Evolutionary conservation across 805 yeast species (phyloP).

Genomic region (Barnettozyma salicaria): DNA sequence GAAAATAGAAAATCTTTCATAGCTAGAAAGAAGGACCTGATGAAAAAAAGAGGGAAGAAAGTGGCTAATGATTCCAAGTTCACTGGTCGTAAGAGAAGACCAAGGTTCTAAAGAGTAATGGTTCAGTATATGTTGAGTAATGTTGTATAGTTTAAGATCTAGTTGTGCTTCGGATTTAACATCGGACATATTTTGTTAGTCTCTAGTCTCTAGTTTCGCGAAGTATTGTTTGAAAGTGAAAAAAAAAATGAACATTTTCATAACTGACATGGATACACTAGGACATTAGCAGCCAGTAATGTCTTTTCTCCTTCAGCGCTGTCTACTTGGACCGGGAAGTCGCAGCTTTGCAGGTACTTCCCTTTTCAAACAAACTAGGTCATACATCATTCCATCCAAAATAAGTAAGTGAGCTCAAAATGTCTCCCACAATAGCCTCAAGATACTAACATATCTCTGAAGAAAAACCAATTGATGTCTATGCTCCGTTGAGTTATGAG

Average conservation of each 20-base stretch:
- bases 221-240: too few relatives aligned
- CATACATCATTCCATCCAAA: conserved; percentile 14
- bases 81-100: conserved; percentile 79
- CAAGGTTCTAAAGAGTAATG: conserved; percentile 41
- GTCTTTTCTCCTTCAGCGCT: conserved; percentile 7
- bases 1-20: conserved; percentile 81
- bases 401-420: conserved; percentile 10
- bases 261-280: too few relatives aligned
- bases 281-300: neutral
- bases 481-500: conserved; percentile 15
- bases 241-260: too few relatives aligned
- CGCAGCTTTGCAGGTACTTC: conserved; percentile 1
- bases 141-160: too few relatives aligned
- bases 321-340: neutral
- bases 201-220: too few relatives aligned
- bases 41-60: conserved; percentile 82
- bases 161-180: too few relatives aligned
- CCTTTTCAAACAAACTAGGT: conserved; percentile 7
- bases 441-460: neutral
- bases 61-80: conserved; percentile 90
- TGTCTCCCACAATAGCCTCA: too few relatives aligned
- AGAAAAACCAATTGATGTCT: conserved; percentile 18
- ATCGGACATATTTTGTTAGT: too few relatives aligned
- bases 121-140: neutral
- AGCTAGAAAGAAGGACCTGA: conserved; percentile 84